These are phyloP conservation scores for Exserohilum turcica DNA, from an alignment of 2,329 filamentous ascomycete genomes.

Conservation along the genomic window DNA sequence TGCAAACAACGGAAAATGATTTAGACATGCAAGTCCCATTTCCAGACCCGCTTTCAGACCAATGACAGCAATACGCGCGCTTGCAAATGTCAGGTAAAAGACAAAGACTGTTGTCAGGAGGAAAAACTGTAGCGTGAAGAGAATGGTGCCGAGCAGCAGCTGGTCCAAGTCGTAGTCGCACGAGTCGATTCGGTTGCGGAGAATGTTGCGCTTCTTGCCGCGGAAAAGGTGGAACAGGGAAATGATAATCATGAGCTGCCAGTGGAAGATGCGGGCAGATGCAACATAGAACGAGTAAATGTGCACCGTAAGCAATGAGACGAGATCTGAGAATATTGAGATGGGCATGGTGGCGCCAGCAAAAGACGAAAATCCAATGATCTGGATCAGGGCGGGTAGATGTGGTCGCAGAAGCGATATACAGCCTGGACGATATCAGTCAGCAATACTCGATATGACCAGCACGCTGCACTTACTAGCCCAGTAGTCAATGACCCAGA, in stretches of 20 bases:
- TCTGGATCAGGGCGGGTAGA: slow-evolving; percentile 84
- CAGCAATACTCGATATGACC: not conserved
- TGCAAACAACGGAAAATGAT: slow-evolving; percentile 97
- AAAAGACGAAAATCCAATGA: slow-evolving; percentile 93
- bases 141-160: slow-evolving; percentile 90
- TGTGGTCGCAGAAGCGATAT: slow-evolving; percentile 77
- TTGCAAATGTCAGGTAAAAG: slow-evolving; percentile 95
- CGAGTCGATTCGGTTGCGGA: slow-evolving; percentile 96
- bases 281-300: slow-evolving; percentile 99
- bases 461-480: slow-evolving; percentile 62
- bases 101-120: slow-evolving; percentile 92
- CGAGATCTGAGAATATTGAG: slow-evolving; percentile 89
- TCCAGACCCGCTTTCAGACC: slow-evolving; percentile 89
- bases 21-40: slow-evolving; percentile 88
- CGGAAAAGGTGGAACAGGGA: slow-evolving; percentile 99
- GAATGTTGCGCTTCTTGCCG: slow-evolving; percentile 95
- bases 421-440: slow-evolving; percentile 60
- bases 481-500: slow-evolving; percentile 99
- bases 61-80: slow-evolving; percentile 93
- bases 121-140: slow-evolving; percentile 95
- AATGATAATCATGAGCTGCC: slow-evolving; percentile 95
- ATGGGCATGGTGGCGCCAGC: slow-evolving; percentile 97
- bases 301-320: slow-evolving; percentile 89
- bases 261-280: slow-evolving; percentile 95
- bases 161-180: slow-evolving; percentile 99